phyloP scores from a whole-genome alignment of 441 rosid species.

The Mallotus japonicus region DNA sequence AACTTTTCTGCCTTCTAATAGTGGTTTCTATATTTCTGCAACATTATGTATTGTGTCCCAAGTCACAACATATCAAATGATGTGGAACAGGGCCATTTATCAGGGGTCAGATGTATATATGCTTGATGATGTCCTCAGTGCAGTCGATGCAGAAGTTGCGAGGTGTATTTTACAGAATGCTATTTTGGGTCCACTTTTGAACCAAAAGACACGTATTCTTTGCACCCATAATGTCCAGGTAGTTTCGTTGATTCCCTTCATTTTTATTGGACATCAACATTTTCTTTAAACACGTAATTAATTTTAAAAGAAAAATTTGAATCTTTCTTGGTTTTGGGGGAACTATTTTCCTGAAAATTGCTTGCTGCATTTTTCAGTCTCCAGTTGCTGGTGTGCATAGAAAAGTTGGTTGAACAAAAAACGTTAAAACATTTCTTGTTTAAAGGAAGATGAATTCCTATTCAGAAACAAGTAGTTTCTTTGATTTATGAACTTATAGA shows the following conservation, averaged over 20 bases:
- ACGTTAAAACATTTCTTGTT: neutral
- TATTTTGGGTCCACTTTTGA: conserved; percentile 67
- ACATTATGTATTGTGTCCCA: neutral
- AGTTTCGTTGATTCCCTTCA: conserved; percentile 18
- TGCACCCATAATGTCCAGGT: conserved; percentile 92
- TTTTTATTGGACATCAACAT: conserved; percentile 12
- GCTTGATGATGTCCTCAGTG: conserved; percentile 94
- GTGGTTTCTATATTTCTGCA: neutral
- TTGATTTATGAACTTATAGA: neutral
- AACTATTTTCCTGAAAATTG: neutral
- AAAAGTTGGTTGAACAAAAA: too few species aligned
- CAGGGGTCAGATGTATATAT: conserved; percentile 61
- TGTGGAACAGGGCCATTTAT: conserved; percentile 73
- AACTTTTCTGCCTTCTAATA: neutral
- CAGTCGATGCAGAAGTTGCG: conserved; percentile 95
- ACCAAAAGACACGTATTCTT: conserved; percentile 65
- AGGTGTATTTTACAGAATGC: conserved; percentile 75
- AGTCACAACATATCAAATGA: neutral
- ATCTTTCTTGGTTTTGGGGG: neutral
- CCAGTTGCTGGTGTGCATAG: neutral
- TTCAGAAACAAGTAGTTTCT: neutral
- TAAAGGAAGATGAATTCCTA: neutral
- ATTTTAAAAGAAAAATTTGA: neutral
- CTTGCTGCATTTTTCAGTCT: neutral
- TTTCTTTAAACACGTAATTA: neutral